These are phyloP conservation scores for Aeschynomene evenia DNA, from an alignment of 306 rosid species.

Conservation along the genomic window DNA sequence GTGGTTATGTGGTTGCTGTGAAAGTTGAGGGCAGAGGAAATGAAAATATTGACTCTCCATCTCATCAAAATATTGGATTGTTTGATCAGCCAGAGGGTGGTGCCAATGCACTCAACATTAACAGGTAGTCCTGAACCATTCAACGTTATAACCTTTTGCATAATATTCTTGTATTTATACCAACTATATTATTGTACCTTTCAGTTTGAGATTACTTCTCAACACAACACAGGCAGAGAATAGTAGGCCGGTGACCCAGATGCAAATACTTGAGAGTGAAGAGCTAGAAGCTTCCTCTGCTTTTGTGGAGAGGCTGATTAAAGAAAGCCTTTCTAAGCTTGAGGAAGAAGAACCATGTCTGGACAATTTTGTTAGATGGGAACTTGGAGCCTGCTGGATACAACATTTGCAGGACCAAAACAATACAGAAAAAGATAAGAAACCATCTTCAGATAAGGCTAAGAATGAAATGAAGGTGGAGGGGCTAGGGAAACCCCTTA, in stretches of 20 bases:
- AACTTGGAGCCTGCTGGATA: constrained; percentile 95
- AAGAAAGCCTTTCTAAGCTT: constrained; percentile 62
- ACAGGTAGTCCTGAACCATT: constrained; percentile 48
- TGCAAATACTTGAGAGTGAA: constrained; percentile 46
- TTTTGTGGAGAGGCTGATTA: constrained; percentile 55
- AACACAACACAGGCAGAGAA: constrained; percentile 55
- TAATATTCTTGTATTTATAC: neutral
- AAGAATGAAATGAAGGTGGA: constrained; percentile 76
- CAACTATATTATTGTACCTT: constrained; percentile 11
- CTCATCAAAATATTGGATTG: constrained; percentile 49
- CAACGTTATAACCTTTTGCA: neutral
- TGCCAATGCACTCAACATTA: constrained; percentile 68
- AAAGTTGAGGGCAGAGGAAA: constrained; percentile 53
- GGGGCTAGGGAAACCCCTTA: constrained; percentile 81
- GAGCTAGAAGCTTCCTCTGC: constrained; percentile 46
- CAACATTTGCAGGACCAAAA: constrained; percentile 86
- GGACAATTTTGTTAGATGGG: constrained; percentile 75
- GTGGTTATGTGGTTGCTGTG: constrained; percentile 61
- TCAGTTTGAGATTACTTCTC: constrained; percentile 72
- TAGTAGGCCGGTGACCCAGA: constrained; percentile 33
- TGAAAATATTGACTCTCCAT: constrained; percentile 36
- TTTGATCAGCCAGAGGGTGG: constrained; percentile 74
- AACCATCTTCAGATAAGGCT: constrained; percentile 56
- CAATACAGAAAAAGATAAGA: constrained; percentile 70
- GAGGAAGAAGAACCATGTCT: constrained; percentile 50